A percentile compares a stretch with the other conserved stretches of the same genome.
These are phyloP conservation scores for Heritiera littoralis DNA, from an alignment of 345 rosid species.

Conservation along the genomic window DNA sequence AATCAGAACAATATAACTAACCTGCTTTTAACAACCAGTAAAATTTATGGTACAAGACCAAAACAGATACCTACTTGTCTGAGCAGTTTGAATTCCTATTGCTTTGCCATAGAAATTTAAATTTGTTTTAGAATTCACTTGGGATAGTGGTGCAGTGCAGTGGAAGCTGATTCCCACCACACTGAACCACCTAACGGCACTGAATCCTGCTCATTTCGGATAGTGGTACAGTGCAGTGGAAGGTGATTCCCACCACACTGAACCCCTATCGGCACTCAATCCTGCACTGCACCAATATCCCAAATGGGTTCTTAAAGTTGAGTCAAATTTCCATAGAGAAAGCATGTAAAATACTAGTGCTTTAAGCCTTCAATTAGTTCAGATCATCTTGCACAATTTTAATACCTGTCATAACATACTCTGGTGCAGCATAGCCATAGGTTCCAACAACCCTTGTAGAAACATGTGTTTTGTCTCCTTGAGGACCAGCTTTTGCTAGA, in stretches of 20 bases:
- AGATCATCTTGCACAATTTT: background rate
- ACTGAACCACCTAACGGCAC: background rate
- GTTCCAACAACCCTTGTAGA: conserved; percentile 87
- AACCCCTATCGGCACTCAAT: background rate
- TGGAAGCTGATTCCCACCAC: background rate
- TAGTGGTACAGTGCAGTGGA: no score
- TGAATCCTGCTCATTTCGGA: no score
- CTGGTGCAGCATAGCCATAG: conserved; percentile 86
- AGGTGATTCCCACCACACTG: no score
- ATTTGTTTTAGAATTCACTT: background rate
- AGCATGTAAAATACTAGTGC: background rate
- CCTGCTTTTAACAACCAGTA: background rate
- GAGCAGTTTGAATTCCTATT: background rate
- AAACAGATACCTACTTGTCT: background rate
- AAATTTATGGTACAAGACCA: background rate
- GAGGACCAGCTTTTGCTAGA: conserved; percentile 83
- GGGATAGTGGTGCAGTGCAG: background rate
- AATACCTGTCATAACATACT: conserved; percentile 77
- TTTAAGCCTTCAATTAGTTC: background rate
- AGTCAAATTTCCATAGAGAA: conserved; percentile 19
- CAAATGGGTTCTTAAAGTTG: background rate
- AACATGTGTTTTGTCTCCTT: conserved; percentile 85
- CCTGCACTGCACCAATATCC: background rate
- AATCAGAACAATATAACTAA: background rate
- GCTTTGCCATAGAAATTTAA: background rate